Conservation (phyloP, 2,329 filamentous ascomycete species). For the Erysiphe pulchra region DNA sequence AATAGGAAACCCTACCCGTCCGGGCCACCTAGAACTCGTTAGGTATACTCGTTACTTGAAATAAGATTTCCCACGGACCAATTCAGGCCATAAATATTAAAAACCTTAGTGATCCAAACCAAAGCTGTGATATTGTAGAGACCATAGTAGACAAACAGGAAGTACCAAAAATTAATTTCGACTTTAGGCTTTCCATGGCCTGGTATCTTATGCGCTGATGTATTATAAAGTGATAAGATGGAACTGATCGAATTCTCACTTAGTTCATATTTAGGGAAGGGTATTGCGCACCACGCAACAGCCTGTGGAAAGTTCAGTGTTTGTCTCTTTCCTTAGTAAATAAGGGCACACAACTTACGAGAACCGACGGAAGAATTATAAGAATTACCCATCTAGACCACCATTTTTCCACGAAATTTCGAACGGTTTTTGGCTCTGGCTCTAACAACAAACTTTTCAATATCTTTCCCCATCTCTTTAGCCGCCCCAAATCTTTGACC, state of each 20-base stretch:
- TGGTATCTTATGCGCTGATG: slow-evolving; percentile 19
- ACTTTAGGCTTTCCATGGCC: slow-evolving; percentile 38
- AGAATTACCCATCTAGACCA: slow-evolving; percentile 35
- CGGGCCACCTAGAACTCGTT: slow-evolving; percentile 25
- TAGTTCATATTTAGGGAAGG: slow-evolving; percentile 36
- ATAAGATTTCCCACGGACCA: slow-evolving; percentile 17
- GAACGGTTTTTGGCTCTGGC: slow-evolving; percentile 31
- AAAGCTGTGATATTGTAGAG: slow-evolving; percentile 41
- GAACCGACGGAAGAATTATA: slow-evolving; percentile 30
- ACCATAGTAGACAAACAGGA: slow-evolving; percentile 42
- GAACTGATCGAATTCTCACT: slow-evolving; percentile 15
- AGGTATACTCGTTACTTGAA: background rate
- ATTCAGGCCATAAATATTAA: slow-evolving; percentile 45
- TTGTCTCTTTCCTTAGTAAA: background rate
- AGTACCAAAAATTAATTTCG: slow-evolving; percentile 46
- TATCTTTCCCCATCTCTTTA: slow-evolving; percentile 10
- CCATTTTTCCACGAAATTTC: slow-evolving; percentile 32
- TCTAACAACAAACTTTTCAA: slow-evolving; percentile 32
- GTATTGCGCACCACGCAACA: slow-evolving; percentile 37
- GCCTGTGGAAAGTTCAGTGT: slow-evolving; percentile 17
- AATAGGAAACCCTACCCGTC: slow-evolving; percentile 35
- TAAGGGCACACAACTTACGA: slow-evolving; percentile 20
- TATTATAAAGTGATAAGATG: slow-evolving; percentile 1
- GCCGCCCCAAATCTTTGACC: slow-evolving; percentile 7
- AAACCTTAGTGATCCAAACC: slow-evolving; percentile 46